Evolutionary conservation across 306 rosid species (phyloP), one percentile per base, ranked within the genome.

Genomic region (Vachellia collinsii): DNA sequence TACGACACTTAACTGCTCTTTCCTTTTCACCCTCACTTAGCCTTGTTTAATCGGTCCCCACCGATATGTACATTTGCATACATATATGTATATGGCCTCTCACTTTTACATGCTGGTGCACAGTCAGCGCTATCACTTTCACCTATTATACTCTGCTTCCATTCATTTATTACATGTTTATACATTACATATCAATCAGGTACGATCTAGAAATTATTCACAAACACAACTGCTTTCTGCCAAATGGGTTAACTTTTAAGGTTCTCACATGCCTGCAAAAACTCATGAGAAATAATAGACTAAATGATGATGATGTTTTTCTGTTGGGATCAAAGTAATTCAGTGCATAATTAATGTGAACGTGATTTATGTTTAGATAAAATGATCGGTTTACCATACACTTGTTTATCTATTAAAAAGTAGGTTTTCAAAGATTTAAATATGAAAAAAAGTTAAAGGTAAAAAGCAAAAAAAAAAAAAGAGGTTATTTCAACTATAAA

Each of bases 11-110:
- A 68, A 56, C 80, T 77, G 53, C 6, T 72, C 47, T 20, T 72
- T 82, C 89, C 71, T 76, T 83, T 79, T 85, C 62, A 29, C 46
- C 70, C 34, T 6, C 29, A 54, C 61, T n/a, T 54, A 19, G 4
- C 34, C 63, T 29, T 29, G 8, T 20, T 56, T 9, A 56, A 8
- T 56, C 63, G 63, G 63, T 56, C 63, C 63, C 63, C 63, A 56
- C 63, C 63, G 12, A 14, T 48, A 48, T 5, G 13, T 50, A 1
- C 1, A 8, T 43, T 7, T 7, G 43, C 8, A 50, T 50, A 16
- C 14, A 16, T 16, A 50, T 0, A 48, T 17, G 16, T 51, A 51
- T 51, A 17, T 51, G 8, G 61, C 25, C 61, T 54, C 61, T 19
- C 44, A 63, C 42, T 34, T 63, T 62, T 62, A 59, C 36, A 13